Evolutionary conservation across 768 basidiomycete genomes (phyloP), one percentile per base, ranked within the genome.

Genomic region (Pholiota conissans): DNA sequence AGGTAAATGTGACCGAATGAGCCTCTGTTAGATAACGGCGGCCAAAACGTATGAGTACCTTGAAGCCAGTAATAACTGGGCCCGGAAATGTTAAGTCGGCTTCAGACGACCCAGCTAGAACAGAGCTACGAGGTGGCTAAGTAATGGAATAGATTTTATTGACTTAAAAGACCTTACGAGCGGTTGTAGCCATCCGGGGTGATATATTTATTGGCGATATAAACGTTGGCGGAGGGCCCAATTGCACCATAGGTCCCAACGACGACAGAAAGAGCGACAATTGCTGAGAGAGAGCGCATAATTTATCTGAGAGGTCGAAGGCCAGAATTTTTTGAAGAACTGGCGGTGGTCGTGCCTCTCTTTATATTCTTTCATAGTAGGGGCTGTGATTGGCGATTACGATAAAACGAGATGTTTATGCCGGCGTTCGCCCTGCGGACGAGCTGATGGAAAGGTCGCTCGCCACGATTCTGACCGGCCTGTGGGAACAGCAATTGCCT

Each of bases 111-210:
- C 49, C 49, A 22, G 49, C 49, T 6, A 50, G 30, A 26, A 50
- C 49, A 30, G 49, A 22, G 3, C 49, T 50, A 18, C 18, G 10
- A 45, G 30, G 6, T 13, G 9, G 42, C 6, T 45, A 7, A 29
- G 27, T 28, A 26, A 9, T 7, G 16, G 16, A 48, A 16, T 14
- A 4, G 5, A 49, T 5, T 8, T 4, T 16, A 13, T 3, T 4
- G 9, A 24, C 20, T 30, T 18, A 0, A 20, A 14, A 30, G 22
- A 14, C 10, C 78, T 37, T 39, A 78, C 76, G 74, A 72, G 62
- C 80, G 72, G 63, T 52, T 58, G 58, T 75, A 81, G n/a, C 82
- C 82, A 68, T 83, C 82, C 0, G 82, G 82, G 2, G 75, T 65
- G 37, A 83, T 75, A 27, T 67, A 61, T 57, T 71, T 72, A 65